Percentiles rank a stretch among this genome's conserved stretches.
These are phyloP conservation scores for Fusarium penzigii DNA, from an alignment of 2,329 filamentous ascomycete species.

Conservation along the genomic window DNA sequence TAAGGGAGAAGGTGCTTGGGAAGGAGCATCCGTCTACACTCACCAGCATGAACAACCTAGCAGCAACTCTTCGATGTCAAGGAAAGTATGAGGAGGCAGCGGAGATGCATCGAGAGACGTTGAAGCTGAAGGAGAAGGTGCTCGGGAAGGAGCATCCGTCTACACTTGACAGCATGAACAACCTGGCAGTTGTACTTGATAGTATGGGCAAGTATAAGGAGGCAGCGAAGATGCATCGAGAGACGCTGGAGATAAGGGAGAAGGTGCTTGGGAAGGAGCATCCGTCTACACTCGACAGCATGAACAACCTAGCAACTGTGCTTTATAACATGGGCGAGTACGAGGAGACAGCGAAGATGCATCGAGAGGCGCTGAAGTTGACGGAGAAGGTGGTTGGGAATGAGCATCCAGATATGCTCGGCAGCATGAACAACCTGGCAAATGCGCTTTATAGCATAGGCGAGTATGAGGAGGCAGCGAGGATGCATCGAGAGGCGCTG, in stretches of 20 bases:
- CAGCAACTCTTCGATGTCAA: neutral
- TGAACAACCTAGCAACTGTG: fast-evolving
- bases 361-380: neutral
- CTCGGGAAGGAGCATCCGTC: neutral
- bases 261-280: neutral
- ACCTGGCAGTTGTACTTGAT: neutral
- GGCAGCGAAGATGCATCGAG: neutral
- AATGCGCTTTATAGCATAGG: too few relatives aligned
- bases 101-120: neutral
- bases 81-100: constrained; percentile 3
- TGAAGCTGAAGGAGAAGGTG: constrained; percentile 2
- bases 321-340: neutral
- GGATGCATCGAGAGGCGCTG: neutral
- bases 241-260: neutral
- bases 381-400: neutral
- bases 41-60: neutral
- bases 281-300: neutral
- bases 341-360: neutral
- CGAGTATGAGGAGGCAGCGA: constrained; percentile 1
- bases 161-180: neutral
- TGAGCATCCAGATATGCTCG: neutral
- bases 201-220: neutral
- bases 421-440: constrained; percentile 2
- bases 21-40: neutral
- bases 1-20: neutral